Base-by-base conservation (phyloP, 2,329 filamentous ascomycete genomes). In the Fusarium albidum region DNA sequence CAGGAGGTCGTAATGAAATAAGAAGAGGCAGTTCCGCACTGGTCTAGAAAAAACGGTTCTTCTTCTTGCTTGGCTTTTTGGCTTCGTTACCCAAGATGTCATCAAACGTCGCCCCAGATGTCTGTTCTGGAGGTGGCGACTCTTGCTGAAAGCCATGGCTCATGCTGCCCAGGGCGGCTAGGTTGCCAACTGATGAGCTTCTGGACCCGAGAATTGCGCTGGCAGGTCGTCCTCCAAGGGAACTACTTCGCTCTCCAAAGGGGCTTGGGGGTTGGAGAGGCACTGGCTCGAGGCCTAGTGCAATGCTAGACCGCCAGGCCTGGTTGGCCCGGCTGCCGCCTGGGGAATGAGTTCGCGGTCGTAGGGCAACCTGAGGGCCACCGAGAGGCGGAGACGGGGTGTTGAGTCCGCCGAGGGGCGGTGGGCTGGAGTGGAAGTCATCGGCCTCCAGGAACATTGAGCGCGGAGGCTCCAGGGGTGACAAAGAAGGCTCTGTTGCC, bases 91-190 rank as follows among this genome's bases (percentile, higher is more conserved):
- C 73, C 18, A 81, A 67, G 29, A 81, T 81, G 41, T 81, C 79
- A 56, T 81, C 79, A 64, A 81, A 81, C 0, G 79, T 81, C 25
- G 73, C 71, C 4, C 75, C 72, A 10, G 71, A 65, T 17, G 59
- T 68, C 3, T 57, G 61, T 9, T 66, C 57, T 6, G 63, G 56
- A 17, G 61, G 59, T 3, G 64, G 49, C 9, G 62, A 65, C 10
- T 66, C 63, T 15, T 51, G 59, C 21, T 52, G 39, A 15, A 42
- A 57, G 5, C 51, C 39, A 8, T 55, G 25, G 52, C 34, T 58
- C 11, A 54, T 41, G 32, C 49, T 35, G 38, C 61, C 52, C 57
- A 73, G 58, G 13, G 64, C 65, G 2, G 64, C 64, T 21, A 77
- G 65, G 50, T 77, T 75, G 8, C 71, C 72, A 11, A 67, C 62